A percentile compares a stretch with the other conserved stretches of the same genome.
phyloP scores from a whole-genome alignment of 352 stramenopile species.

The Blastocystis sp. region DNA sequence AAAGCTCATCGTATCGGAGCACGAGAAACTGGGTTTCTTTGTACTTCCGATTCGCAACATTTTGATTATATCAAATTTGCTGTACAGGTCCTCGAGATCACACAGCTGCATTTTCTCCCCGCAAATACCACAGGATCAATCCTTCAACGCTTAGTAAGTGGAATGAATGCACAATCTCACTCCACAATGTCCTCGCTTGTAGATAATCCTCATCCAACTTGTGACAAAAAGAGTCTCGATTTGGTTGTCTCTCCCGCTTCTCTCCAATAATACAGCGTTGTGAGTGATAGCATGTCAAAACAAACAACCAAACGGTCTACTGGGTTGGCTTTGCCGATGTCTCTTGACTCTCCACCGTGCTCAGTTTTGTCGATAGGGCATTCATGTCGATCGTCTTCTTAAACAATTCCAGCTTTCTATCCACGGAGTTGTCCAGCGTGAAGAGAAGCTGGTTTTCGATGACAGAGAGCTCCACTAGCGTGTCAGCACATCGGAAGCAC shows the following conservation, averaged over 20 bases:
- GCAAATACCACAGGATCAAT: no score
- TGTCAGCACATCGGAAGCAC: no score
- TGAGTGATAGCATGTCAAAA: no score
- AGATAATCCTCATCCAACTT: no score
- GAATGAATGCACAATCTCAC: no score
- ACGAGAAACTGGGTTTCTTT: not conserved
- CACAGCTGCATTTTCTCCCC: slow-evolving; percentile 50
- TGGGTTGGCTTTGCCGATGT: no score
- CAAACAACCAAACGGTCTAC: no score
- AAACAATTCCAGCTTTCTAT: slow-evolving; percentile 27
- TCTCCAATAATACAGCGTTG: no score
- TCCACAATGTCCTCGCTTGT: no score
- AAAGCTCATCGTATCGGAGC: slow-evolving; percentile 30
- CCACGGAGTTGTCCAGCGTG: slow-evolving; percentile 19
- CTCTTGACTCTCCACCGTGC: not conserved
- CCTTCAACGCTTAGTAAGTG: no score
- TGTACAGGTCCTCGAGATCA: slow-evolving; percentile 58
- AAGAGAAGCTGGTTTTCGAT: slow-evolving; percentile 63
- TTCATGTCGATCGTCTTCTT: slow-evolving; percentile 7
- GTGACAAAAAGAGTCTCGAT: no score
- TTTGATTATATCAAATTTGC: slow-evolving; percentile 58
- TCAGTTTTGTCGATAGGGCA: not conserved
- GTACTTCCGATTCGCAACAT: slow-evolving; percentile 46
- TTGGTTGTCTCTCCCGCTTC: no score
- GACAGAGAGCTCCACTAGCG: slow-evolving; percentile 15